A percentile compares a stretch with the other conserved stretches of the same genome.
Evolutionary conservation across 2,329 filamentous ascomycete genomes (phyloP).

Genomic region (Scedosporium aurantiacum): DNA sequence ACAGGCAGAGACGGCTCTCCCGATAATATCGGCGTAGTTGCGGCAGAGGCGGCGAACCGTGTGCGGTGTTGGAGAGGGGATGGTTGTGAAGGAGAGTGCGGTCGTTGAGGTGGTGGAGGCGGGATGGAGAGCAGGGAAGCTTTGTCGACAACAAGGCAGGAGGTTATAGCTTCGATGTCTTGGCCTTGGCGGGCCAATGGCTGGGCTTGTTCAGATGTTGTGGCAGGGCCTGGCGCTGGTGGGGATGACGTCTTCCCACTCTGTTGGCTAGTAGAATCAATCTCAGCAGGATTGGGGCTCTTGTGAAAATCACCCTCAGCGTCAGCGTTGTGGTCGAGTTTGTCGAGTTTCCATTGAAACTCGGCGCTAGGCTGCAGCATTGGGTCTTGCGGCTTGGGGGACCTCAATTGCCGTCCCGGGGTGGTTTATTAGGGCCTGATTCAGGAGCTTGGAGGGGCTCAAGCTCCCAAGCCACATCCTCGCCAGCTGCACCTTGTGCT

Average conservation of each 20-base stretch:
- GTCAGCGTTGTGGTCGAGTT: no score
- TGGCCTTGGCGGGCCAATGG: slow-evolving; percentile 4
- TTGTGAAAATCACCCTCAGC: no score
- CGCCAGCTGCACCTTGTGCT: no score
- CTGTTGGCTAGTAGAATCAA: neutral
- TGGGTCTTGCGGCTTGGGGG: neutral
- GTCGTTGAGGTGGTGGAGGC: slow-evolving; percentile 1
- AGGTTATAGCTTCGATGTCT: slow-evolving; percentile 4
- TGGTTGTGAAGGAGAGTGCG: neutral
- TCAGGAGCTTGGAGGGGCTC: neutral
- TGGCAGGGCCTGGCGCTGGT: neutral
- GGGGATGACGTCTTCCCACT: slow-evolving; percentile 1
- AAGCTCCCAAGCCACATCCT: no score
- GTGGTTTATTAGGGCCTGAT: neutral
- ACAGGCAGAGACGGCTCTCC: neutral
- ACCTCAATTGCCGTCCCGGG: neutral
- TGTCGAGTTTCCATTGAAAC: no score
- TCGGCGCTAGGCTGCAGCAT: neutral
- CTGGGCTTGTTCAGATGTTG: neutral
- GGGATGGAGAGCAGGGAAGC: slow-evolving; percentile 1
- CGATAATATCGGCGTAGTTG: neutral
- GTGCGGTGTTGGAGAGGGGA: neutral
- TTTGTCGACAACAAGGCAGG: slow-evolving; percentile 1
- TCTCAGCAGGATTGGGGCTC: neutral
- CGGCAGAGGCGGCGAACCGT: neutral